Conservation (phyloP, 1,139 yeast genomes). For the Pichia sp. region DNA sequence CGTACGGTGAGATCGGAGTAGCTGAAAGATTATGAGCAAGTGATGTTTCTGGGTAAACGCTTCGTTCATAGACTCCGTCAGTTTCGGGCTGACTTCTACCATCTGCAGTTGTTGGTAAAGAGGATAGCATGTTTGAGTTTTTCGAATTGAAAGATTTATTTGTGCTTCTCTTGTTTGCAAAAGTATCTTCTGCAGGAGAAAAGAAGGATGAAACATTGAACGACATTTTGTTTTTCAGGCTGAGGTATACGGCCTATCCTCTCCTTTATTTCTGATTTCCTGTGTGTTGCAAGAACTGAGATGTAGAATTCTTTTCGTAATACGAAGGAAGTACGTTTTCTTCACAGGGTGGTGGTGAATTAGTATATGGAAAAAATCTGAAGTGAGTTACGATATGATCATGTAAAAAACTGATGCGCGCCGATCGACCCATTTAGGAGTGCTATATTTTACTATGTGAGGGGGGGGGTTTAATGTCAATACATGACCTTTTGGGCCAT, state of each 20-base stretch:
- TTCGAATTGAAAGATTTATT: neutral
- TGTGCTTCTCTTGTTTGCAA: neutral
- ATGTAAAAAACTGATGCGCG: neutral
- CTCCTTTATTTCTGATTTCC: too few species aligned
- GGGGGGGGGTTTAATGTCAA: too few species aligned
- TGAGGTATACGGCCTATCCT: too few species aligned
- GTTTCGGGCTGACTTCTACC: neutral
- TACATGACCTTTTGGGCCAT: too few species aligned
- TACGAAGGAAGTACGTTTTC: neutral
- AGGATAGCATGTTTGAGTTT: neutral
- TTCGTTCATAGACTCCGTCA: neutral
- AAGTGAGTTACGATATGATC: too few species aligned
- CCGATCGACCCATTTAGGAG: neutral
- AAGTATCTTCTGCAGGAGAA: conserved; percentile 6
- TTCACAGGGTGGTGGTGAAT: neutral
- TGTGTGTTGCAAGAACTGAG: too few species aligned
- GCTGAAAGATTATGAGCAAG: neutral
- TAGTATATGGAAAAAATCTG: neutral
- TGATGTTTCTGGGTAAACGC: conserved; percentile 1
- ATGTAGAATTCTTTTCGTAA: too few species aligned
- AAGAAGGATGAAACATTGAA: conserved; percentile 5
- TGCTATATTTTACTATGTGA: too few species aligned
- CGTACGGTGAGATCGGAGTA: conserved; percentile 13
- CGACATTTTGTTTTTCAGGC: neutral
- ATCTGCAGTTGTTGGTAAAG: neutral